Conservation (phyloP, 2,329 filamentous ascomycete genomes). For the Monosporascus sp. region DNA sequence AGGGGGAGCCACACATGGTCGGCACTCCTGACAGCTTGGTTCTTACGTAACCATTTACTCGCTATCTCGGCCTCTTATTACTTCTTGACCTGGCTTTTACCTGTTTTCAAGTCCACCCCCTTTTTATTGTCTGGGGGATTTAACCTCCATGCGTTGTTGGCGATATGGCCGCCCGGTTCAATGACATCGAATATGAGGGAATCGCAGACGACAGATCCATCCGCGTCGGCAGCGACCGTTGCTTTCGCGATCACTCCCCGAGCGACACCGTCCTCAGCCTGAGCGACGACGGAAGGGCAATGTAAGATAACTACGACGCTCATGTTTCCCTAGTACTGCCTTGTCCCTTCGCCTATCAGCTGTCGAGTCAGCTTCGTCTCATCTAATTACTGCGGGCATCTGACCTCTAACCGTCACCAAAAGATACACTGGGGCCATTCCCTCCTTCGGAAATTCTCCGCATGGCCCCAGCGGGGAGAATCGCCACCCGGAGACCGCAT, state of each 20-base stretch:
- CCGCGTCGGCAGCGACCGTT: constrained; percentile 11
- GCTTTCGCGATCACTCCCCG: constrained; percentile 12
- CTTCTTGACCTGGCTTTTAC: too few species aligned
- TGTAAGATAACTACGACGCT: constrained; percentile 13
- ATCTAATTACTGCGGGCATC: too few species aligned
- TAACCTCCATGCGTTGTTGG: neutral
- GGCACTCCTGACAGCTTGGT: too few species aligned
- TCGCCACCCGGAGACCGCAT: neutral
- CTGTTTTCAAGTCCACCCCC: too few species aligned
- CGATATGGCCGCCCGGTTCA: constrained; percentile 4
- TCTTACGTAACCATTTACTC: too few species aligned
- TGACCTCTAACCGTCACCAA: neutral
- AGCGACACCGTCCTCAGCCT: constrained; percentile 12
- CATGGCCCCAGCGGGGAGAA: neutral
- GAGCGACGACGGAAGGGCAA: constrained; percentile 10
- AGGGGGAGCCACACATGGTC: too few species aligned
- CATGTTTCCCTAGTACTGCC: neutral
- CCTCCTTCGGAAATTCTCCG: neutral
- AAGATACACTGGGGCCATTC: neutral
- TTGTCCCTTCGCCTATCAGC: neutral
- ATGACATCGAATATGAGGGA: constrained; percentile 17
- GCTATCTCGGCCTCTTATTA: too few species aligned
- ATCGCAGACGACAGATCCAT: constrained; percentile 15
- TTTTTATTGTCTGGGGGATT: too few species aligned
- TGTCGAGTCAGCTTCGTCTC: neutral